These are phyloP conservation scores for Penium margaritaceum DNA, from an alignment of 139 green algal species.

Conservation along the genomic window DNA sequence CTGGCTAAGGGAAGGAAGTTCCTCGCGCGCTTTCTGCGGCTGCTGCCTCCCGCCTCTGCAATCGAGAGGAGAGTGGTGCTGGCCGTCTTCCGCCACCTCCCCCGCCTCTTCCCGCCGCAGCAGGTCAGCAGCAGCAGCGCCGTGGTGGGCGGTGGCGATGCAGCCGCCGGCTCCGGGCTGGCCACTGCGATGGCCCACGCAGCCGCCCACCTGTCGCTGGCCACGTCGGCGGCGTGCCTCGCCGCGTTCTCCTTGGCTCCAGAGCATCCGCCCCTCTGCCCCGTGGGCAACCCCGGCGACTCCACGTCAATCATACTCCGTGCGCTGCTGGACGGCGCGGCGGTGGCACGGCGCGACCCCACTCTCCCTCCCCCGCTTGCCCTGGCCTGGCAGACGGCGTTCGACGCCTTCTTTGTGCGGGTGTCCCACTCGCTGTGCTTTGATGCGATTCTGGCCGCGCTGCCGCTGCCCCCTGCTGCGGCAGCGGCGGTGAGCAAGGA, in stretches of 20 bases:
- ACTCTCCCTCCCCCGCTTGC: not conserved
- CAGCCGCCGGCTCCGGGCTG: slow-evolving; percentile 8
- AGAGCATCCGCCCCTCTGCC: slow-evolving; percentile 20
- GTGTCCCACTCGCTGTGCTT: slow-evolving; percentile 26
- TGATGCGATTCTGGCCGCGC: slow-evolving; percentile 10
- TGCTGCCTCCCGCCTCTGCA: slow-evolving; percentile 20
- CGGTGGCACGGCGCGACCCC: not conserved
- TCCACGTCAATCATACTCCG: slow-evolving; percentile 10
- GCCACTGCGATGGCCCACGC: slow-evolving; percentile 22
- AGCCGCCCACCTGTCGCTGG: not conserved
- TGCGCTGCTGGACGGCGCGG: slow-evolving; percentile 19
- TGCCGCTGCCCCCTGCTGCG: slow-evolving; percentile 13
- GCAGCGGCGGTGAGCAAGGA: slow-evolving; percentile 29
- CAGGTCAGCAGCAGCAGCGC: too few relatives aligned
- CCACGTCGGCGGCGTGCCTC: slow-evolving; percentile 11
- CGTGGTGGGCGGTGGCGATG: too few relatives aligned
- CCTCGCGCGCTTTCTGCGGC: slow-evolving; percentile 27
- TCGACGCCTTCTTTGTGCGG: slow-evolving; percentile 38
- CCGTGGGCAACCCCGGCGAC: slow-evolving; percentile 11
- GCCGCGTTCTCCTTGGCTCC: slow-evolving; percentile 1
- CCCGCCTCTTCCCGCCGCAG: slow-evolving; percentile 24
- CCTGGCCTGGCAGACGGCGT: slow-evolving; percentile 31
- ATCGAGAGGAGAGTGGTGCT: slow-evolving; percentile 18
- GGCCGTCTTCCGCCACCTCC: slow-evolving; percentile 35
- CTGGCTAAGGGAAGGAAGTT: slow-evolving; percentile 40